phyloP scores from a whole-genome alignment of 208 protist genomes.

The Acanthamoeba triangularis region DNA sequence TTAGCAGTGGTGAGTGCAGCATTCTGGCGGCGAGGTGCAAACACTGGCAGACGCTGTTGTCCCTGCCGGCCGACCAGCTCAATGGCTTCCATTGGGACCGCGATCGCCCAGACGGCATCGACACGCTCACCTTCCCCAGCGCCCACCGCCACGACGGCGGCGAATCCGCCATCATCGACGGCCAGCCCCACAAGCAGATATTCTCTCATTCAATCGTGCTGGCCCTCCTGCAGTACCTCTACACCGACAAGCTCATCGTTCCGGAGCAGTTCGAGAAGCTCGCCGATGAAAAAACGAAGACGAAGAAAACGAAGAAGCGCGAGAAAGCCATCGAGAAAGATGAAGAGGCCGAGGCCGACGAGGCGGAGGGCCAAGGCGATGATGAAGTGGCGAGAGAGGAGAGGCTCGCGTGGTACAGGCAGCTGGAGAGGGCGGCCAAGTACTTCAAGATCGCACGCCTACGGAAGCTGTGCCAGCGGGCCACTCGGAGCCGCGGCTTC shows the following conservation, averaged over 20 bases:
- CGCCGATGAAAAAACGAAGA: neutral
- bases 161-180: too few species aligned
- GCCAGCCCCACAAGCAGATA: neutral
- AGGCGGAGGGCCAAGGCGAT: neutral
- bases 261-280: neutral
- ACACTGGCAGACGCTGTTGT: too few species aligned
- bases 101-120: too few species aligned
- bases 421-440: neutral
- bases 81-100: too few species aligned
- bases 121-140: too few species aligned
- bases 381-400: neutral
- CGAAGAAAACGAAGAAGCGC: too few species aligned
- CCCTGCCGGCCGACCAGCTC: too few species aligned
- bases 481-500: neutral
- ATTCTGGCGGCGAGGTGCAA: too few species aligned
- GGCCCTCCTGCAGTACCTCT: neutral
- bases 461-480: neutral
- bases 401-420: neutral
- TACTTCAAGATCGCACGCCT: neutral
- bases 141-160: too few species aligned
- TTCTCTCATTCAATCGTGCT: neutral
- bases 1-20: too few species aligned
- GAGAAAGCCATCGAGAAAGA: neutral
- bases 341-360: neutral
- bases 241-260: neutral